Evolutionary conservation across 148 eudicot species (phyloP), one percentile per base, ranked within the genome.

Genomic region (Rhododendron ferrugineum): DNA sequence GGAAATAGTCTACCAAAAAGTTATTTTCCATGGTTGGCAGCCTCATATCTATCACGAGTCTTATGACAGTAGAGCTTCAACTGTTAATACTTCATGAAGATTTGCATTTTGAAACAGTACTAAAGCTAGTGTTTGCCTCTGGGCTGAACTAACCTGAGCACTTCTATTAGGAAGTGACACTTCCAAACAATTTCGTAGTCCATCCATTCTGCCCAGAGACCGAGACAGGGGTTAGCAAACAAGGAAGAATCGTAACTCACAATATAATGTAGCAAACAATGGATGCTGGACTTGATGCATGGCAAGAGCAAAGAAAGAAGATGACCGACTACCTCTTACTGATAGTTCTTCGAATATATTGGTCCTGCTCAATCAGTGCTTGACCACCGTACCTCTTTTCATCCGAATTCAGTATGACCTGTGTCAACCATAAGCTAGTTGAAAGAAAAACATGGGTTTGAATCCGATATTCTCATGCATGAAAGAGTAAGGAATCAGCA

Each of bases 361-460:
- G 92, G 49, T 94, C 92, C 74, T 82, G 86, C 44, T 34, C 72
- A 47, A 97, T 88, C 74, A 90, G 80, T 87, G 92, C 96, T 93
- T 90, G 90, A 86, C 99, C 99, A 64, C 98, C 93, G 84, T 93
- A 97, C 89, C 89, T 93, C 92, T 89, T 90, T 86, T 97, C 98
- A 90, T 97, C 98, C 6, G 98, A 91, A 88, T 97, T 95, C 86
- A 97, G 76, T 64, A 92, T 72, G 47, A 97, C 87, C 99, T 97
- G 94, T 83, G 36, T 44, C 79, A 85, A 54, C 23, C 56, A 64
- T 3, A 40, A 77, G 50, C 22, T 50, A 37, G 52, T 56, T 47
- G 40, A 56, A 54, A 32, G 42, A 83, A 83, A 30, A 73, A 32
- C 7, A 14, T 13, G 37, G 40, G 54, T 50, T 34, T 37, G 47